Percentiles rank a stretch among this genome's conserved stretches.
Conservation (phyloP, 2,329 filamentous ascomycete genomes). For the Ciborinia camelliae region DNA sequence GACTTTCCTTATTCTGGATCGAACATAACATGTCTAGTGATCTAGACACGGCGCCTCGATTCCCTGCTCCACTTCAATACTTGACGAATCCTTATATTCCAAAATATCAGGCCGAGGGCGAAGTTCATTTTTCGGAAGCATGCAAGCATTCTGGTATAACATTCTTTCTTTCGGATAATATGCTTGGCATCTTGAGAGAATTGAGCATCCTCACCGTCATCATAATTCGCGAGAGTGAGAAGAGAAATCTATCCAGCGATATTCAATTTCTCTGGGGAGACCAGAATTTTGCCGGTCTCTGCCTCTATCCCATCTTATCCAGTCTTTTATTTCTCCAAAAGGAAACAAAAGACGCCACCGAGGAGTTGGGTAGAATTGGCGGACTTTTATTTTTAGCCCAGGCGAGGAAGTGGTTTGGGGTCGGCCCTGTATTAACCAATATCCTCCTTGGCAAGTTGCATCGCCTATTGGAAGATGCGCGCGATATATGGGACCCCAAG, state of each 20-base stretch:
- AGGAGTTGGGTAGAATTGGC: constrained; percentile 8
- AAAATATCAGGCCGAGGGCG: background rate
- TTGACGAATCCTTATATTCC: background rate
- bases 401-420: background rate
- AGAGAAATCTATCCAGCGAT: background rate
- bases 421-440: background rate
- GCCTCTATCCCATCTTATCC: constrained; percentile 4
- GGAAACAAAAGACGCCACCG: background rate
- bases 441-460: background rate
- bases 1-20: constrained; percentile 13
- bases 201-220: background rate
- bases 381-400: background rate
- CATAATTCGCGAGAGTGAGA: background rate
- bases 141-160: background rate
- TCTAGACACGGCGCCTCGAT: background rate
- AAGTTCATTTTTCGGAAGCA: background rate
- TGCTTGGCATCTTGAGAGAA: background rate
- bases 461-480: background rate
- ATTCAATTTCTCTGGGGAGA: background rate
- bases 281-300: constrained; percentile 6
- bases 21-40: constrained; percentile 13
- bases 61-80: background rate
- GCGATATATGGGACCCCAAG: background rate
- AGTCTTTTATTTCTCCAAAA: background rate
- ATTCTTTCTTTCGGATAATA: background rate